Evolutionary conservation across 805 yeast species (phyloP), one percentile per base, ranked within the genome.

Genomic region (Dipodascus geniculatus): DNA sequence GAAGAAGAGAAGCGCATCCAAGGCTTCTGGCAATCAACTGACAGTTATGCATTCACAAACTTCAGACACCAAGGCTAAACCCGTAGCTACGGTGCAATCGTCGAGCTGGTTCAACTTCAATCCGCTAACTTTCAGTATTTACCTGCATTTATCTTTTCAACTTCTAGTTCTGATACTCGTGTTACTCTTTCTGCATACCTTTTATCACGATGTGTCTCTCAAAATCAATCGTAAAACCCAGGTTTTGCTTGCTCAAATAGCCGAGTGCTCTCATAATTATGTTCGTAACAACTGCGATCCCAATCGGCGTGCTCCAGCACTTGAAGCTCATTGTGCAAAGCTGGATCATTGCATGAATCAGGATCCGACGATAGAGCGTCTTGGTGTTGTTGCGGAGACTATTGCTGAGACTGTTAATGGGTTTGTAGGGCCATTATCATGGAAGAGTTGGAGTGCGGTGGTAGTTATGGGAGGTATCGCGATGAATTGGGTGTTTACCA

Each of bases 301-400:
- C 9, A 74, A 78, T 1, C 78, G 79, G 2, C 71, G 91, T 14
- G 90, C 82, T 0, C 96, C 96, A 0, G 89, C 87, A 0, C 66
- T 88, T 17, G 93, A 84, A 60, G 67, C 69, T 1, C 70, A 78
- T 14, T 91, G 99, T 67, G 71, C 75, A 35, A 74, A 73, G 35
- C 87, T 95, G 93, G 83, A 79, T 56, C 76, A 75, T 54, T 93
- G 99, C 66, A 87, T 87, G 89, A 79, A 82, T 60, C 70, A 82
- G 50, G 91, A 87, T 57, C 90, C 95, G 8, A 75, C 77, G 2
- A 68, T 67, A 1, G 90, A 87, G 2, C 76, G 80, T 50, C 85
- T 91, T 1, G 75, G 75, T 56, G 76, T 88, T 53, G 82, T 87
- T 44, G 95, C 93, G 0, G 86, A 83, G 59, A 79, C 89, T 0